Conservation (phyloP, 257 asterid genomes). For the Ehretia macrophylla region DNA sequence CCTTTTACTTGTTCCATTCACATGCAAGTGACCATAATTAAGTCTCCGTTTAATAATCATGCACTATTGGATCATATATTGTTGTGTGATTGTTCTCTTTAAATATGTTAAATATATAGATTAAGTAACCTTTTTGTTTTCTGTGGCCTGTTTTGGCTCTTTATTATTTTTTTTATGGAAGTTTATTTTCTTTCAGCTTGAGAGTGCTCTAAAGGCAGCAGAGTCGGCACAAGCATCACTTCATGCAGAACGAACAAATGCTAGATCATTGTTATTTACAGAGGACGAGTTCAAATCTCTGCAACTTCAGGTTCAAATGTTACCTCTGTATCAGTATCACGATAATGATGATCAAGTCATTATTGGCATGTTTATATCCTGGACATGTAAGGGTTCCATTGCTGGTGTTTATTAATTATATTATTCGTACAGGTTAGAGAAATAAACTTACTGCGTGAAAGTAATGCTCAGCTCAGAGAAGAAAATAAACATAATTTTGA, state of each 20-base stretch:
- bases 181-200: slow-evolving; percentile 28
- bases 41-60: too few species aligned
- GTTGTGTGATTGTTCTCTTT: too few species aligned
- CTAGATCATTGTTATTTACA: slow-evolving; percentile 48
- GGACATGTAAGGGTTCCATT: not conserved
- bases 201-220: slow-evolving; percentile 68
- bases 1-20: too few species aligned
- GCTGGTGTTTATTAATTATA: not conserved
- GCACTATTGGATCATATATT: not conserved
- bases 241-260: slow-evolving; percentile 53
- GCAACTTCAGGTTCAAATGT: slow-evolving; percentile 52
- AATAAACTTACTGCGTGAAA: slow-evolving; percentile 84
- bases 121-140: not conserved
- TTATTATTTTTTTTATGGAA: not conserved
- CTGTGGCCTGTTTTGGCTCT: not conserved
- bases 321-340: not conserved
- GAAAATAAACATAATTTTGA: slow-evolving; percentile 81
- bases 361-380: not conserved
- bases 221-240: slow-evolving; percentile 71
- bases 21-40: too few species aligned
- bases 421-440: slow-evolving; percentile 50
- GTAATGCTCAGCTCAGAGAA: slow-evolving; percentile 89
- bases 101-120: not conserved
- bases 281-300: slow-evolving; percentile 79
- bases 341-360: too few species aligned